phyloP scores from a whole-genome alignment of 2,329 filamentous ascomycete species.

The Orbilia quercus region DNA sequence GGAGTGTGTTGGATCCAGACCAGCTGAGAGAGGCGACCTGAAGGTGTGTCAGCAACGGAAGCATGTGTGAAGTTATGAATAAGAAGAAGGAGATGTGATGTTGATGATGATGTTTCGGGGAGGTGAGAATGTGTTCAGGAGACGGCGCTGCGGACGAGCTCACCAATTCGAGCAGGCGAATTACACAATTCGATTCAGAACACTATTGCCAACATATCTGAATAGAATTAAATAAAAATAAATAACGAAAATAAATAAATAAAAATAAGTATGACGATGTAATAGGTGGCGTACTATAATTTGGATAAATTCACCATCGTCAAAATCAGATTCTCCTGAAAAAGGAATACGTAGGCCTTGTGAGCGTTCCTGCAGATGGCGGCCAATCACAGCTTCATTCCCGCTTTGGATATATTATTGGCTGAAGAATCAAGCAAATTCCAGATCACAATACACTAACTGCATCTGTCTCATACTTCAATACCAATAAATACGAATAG shows the following conservation, averaged over 20 bases:
- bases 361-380: conserved; percentile 4
- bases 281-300: not conserved
- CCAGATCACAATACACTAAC: too few relatives aligned
- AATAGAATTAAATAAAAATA: too few relatives aligned
- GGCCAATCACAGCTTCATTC: conserved; percentile 5
- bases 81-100: not conserved
- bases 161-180: conserved; percentile 8
- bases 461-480: not conserved
- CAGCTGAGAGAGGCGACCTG: conserved; percentile 9
- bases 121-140: not conserved
- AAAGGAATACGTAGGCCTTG: not conserved
- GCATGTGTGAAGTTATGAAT: conserved; percentile 1
- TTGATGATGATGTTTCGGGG: not conserved
- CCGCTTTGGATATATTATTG: too few relatives aligned
- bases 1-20: not conserved
- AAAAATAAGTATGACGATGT: not conserved
- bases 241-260: too few relatives aligned
- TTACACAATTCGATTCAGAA: too few relatives aligned
- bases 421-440: not conserved
- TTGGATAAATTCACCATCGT: too few relatives aligned
- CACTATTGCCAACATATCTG: too few relatives aligned
- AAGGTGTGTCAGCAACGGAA: not conserved
- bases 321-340: not conserved
- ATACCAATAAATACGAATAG: too few relatives aligned
- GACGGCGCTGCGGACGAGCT: not conserved